Conservation (phyloP, 805 yeast species). For the Ogataea degrootiae region DNA sequence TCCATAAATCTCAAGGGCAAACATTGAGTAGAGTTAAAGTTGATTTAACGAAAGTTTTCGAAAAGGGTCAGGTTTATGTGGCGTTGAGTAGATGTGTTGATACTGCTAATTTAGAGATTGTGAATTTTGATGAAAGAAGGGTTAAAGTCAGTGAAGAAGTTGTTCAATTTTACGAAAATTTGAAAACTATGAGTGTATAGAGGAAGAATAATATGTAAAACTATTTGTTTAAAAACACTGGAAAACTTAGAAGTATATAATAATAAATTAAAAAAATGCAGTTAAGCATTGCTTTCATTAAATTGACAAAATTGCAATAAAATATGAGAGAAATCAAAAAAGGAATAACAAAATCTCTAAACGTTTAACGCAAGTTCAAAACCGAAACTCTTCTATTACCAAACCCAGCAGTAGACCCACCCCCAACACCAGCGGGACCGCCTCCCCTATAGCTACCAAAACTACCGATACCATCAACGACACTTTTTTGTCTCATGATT, state of each 20-base stretch:
- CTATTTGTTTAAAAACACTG: too few species aligned
- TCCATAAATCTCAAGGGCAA: constrained; percentile 84
- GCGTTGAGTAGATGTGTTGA: constrained; percentile 76
- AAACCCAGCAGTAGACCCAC: too few species aligned
- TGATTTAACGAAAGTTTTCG: constrained; percentile 62
- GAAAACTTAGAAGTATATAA: too few species aligned
- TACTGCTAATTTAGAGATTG: constrained; percentile 58
- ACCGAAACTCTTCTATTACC: too few species aligned
- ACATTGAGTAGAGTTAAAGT: constrained; percentile 68
- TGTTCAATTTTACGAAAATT: constrained; percentile 49
- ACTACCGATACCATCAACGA: neutral
- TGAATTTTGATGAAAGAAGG: constrained; percentile 55
- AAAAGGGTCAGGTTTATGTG: constrained; percentile 80
- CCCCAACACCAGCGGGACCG: too few species aligned
- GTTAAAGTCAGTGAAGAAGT: constrained; percentile 61
- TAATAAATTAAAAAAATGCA: too few species aligned
- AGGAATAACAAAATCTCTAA: too few species aligned
- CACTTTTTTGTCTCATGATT: constrained; percentile 3
- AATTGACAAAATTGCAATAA: too few species aligned
- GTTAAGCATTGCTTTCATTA: too few species aligned
- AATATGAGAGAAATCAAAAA: too few species aligned
- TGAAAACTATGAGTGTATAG: constrained; percentile 23
- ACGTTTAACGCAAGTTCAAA: too few species aligned
- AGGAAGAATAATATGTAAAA: too few species aligned
- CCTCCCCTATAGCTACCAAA: neutral